phyloP scores from a whole-genome alignment of 1,284 basidiomycete species.

The Ustilago nuda region DNA sequence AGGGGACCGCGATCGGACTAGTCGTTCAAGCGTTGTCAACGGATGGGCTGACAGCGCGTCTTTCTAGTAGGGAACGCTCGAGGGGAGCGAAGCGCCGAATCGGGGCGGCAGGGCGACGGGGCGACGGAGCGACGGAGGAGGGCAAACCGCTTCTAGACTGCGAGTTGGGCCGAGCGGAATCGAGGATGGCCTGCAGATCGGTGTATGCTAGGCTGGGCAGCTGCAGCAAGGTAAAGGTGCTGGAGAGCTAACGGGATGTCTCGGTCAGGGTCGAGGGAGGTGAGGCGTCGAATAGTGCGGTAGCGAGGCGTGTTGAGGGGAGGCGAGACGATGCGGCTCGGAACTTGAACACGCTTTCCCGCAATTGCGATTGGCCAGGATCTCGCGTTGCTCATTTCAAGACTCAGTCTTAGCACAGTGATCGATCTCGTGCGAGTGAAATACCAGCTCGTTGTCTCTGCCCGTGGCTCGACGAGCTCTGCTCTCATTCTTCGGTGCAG shows the following conservation, averaged over 20 bases:
- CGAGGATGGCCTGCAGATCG: neutral
- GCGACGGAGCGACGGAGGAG: neutral
- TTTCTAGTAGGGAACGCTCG: neutral
- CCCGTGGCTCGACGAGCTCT: neutral
- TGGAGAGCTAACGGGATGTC: neutral
- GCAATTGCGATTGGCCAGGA: neutral
- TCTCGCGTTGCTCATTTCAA: neutral
- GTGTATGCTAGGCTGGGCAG: neutral
- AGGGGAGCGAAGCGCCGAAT: neutral
- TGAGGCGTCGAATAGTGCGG: constrained; percentile 4
- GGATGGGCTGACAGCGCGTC: neutral
- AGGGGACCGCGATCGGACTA: neutral
- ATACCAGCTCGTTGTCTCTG: neutral
- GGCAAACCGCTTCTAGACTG: neutral
- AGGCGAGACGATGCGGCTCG: neutral
- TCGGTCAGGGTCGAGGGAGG: neutral
- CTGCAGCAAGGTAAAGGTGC: neutral
- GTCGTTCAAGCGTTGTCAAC: neutral
- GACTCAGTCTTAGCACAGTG: neutral
- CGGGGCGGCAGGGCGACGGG: neutral
- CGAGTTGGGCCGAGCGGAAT: neutral
- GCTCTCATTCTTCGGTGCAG: neutral
- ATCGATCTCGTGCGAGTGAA: constrained; percentile 10
- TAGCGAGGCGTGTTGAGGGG: neutral
- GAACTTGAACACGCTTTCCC: neutral